phyloP scores from a whole-genome alignment of 352 stramenopile species.

The Phytophthora capsici region DNA sequence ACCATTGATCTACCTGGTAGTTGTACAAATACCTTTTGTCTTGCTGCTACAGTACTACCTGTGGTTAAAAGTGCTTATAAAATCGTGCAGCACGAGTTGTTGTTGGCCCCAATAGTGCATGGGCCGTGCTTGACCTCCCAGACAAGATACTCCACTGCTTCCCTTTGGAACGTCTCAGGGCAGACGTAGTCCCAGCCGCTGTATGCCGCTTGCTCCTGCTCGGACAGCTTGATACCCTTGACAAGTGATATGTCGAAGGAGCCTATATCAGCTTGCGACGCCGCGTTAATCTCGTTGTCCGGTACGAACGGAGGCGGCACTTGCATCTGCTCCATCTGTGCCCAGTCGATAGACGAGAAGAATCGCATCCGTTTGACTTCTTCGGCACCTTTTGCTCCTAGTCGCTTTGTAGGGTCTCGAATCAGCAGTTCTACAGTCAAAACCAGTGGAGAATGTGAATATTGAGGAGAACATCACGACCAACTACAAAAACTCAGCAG shows the following conservation, averaged over 20 bases:
- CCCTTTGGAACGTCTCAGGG: slow-evolving; percentile 78
- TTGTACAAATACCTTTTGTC: slow-evolving; percentile 25
- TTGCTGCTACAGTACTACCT: slow-evolving; percentile 2
- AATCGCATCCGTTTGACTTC: slow-evolving; percentile 86
- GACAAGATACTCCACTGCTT: slow-evolving; percentile 84
- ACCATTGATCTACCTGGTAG: slow-evolving; percentile 21
- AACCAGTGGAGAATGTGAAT: slow-evolving; percentile 12
- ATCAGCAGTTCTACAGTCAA: slow-evolving; percentile 66
- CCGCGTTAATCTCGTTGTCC: slow-evolving; percentile 87
- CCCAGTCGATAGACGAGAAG: slow-evolving; percentile 81
- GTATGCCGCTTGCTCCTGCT: slow-evolving; percentile 78
- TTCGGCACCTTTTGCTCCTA: slow-evolving; percentile 72
- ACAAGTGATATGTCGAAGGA: slow-evolving; percentile 78
- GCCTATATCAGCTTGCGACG: slow-evolving; percentile 81
- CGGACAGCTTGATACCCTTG: slow-evolving; percentile 75
- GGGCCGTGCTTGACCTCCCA: slow-evolving; percentile 84
- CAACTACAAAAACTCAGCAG: background rate
- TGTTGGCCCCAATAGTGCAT: slow-evolving; percentile 62
- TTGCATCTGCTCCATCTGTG: slow-evolving; percentile 70
- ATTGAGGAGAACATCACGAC: background rate
- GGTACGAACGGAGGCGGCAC: slow-evolving; percentile 77
- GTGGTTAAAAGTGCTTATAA: slow-evolving; percentile 24
- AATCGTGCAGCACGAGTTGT: slow-evolving; percentile 76
- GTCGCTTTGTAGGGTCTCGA: slow-evolving; percentile 72
- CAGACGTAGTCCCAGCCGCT: slow-evolving; percentile 77